Conservation (phyloP, 2,329 filamentous ascomycete genomes). For the Aspergillus japonicus region DNA sequence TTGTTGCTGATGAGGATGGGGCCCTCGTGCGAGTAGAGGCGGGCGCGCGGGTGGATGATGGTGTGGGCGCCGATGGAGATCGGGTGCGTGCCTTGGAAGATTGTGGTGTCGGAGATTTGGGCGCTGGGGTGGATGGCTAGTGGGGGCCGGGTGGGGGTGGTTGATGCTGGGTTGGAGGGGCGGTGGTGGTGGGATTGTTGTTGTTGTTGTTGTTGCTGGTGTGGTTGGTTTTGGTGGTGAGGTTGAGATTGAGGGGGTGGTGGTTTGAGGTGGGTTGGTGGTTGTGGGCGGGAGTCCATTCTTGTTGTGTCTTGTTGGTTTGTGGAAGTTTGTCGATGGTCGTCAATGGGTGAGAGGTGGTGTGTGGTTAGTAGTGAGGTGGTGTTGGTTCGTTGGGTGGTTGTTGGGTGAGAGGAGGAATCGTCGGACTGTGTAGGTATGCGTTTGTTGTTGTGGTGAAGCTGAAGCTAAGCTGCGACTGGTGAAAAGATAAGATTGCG, state of each 20-base stretch:
- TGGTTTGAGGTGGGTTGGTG: slow-evolving; percentile 26
- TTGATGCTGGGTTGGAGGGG: slow-evolving; percentile 22
- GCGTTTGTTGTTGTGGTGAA: not conserved
- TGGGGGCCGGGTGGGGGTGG: slow-evolving; percentile 32
- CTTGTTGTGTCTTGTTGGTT: not conserved
- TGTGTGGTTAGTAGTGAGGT: not conserved
- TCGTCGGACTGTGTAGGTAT: not conserved
- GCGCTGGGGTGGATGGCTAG: slow-evolving; percentile 38
- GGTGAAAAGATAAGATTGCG: not conserved
- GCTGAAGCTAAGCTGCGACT: not conserved
- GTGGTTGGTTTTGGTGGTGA: slow-evolving; percentile 26
- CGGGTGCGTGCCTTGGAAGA: slow-evolving; percentile 64
- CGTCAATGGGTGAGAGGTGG: not conserved
- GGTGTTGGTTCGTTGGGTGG: not conserved
- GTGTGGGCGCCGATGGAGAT: slow-evolving; percentile 76
- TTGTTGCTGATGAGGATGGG: slow-evolving; percentile 77
- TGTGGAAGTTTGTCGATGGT: not conserved
- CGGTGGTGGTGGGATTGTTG: slow-evolving; percentile 25
- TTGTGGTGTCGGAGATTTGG: slow-evolving; percentile 40
- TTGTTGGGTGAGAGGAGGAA: not conserved
- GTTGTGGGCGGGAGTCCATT: slow-evolving; percentile 18
- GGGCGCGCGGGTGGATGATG: slow-evolving; percentile 81
- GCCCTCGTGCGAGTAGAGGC: slow-evolving; percentile 74
- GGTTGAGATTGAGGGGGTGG: slow-evolving; percentile 23
- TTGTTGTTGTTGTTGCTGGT: slow-evolving; percentile 18